Conservation (phyloP, 805 yeast genomes). For the Ogataea sp. region DNA sequence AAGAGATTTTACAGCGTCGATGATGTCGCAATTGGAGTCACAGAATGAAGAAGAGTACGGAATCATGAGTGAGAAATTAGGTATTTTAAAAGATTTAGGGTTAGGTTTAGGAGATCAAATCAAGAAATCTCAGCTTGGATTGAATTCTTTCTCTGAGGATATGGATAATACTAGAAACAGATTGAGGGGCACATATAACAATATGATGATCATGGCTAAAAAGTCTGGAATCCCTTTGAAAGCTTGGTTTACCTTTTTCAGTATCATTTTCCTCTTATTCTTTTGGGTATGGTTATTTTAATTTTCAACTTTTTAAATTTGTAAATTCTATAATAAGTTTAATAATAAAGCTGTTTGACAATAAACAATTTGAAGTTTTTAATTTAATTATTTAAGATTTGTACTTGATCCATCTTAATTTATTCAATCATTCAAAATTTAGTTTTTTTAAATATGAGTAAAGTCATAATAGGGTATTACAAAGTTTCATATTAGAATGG, state of each 20-base stretch:
- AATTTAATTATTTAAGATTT: too few relatives aligned
- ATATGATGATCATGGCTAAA: constrained; percentile 58
- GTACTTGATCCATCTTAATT: too few relatives aligned
- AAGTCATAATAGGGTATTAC: too few relatives aligned
- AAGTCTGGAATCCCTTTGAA: constrained; percentile 56
- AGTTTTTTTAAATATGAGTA: too few relatives aligned
- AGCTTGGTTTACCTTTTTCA: constrained; percentile 47
- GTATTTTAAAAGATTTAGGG: constrained; percentile 47
- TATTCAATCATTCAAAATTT: too few relatives aligned
- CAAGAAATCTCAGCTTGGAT: constrained; percentile 21
- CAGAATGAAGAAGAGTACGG: constrained; percentile 56
- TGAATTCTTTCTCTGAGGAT: constrained; percentile 20
- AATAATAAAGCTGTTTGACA: too few relatives aligned
- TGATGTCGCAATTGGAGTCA: constrained; percentile 52
- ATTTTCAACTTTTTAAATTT: too few relatives aligned
- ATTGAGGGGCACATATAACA: constrained; percentile 44
- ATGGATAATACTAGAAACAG: constrained; percentile 27
- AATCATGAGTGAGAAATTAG: constrained; percentile 45
- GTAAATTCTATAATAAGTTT: too few relatives aligned
- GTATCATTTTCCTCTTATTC: constrained; percentile 34
- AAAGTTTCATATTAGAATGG: too few relatives aligned
- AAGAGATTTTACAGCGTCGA: constrained; percentile 41
- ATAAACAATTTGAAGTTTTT: too few relatives aligned
- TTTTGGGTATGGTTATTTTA: constrained; percentile 32
- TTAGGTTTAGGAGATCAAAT: constrained; percentile 60